Conservation (phyloP, 2,329 filamentous ascomycete species). For the Neofusicoccum sp. region DNA sequence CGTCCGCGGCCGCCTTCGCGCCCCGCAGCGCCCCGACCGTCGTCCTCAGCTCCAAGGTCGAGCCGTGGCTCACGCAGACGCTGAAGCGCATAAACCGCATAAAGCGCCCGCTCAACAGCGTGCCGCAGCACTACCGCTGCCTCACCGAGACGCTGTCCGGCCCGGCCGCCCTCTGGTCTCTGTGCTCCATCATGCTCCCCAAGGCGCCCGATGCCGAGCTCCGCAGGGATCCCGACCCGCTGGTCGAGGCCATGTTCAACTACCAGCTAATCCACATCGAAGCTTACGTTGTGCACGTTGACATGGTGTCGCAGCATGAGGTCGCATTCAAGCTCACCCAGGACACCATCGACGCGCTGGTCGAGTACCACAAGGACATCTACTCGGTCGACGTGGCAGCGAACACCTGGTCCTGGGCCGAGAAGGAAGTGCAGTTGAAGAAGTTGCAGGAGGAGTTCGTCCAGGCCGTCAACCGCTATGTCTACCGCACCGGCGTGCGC, state of each 20-base stretch:
- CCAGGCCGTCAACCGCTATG: slow-evolving; percentile 95
- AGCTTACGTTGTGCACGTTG: slow-evolving; percentile 97
- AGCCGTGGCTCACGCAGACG: slow-evolving; percentile 95
- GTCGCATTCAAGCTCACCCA: slow-evolving; percentile 96
- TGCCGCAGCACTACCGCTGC: slow-evolving; percentile 92
- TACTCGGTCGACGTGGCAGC: slow-evolving; percentile 89
- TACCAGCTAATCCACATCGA: slow-evolving; percentile 92
- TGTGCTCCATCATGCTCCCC: slow-evolving; percentile 89
- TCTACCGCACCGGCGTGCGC: slow-evolving; percentile 85
- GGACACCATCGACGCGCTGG: slow-evolving; percentile 89
- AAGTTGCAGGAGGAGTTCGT: slow-evolving; percentile 97
- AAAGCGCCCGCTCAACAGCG: slow-evolving; percentile 96
- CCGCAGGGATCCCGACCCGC: slow-evolving; percentile 76
- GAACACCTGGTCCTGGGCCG: slow-evolving; percentile 90
- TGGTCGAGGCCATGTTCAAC: slow-evolving; percentile 87
- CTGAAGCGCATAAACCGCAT: slow-evolving; percentile 96
- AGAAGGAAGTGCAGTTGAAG: slow-evolving; percentile 95
- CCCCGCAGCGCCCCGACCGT: slow-evolving; percentile 93
- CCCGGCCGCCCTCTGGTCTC: slow-evolving; percentile 87
- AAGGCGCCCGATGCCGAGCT: slow-evolving; percentile 87
- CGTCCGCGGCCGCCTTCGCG: slow-evolving; percentile 94
- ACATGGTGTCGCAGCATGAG: slow-evolving; percentile 97
- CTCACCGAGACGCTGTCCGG: slow-evolving; percentile 93
- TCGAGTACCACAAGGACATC: slow-evolving; percentile 95
- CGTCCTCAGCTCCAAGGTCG: slow-evolving; percentile 86